phyloP scores from a whole-genome alignment of 768 basidiomycete species.

The Hypholoma sublateritium region DNA sequence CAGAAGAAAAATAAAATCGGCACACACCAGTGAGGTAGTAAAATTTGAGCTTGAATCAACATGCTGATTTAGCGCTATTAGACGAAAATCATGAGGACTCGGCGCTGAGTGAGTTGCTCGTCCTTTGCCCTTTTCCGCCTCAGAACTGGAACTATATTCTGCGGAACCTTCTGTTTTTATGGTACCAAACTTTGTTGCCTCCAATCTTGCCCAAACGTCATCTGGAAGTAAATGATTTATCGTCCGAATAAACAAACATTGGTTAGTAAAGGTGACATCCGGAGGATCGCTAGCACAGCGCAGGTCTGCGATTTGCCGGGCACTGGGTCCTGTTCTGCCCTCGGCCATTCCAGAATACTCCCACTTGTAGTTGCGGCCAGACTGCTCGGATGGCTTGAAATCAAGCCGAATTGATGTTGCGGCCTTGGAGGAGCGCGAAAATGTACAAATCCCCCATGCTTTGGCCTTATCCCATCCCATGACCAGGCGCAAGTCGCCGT shows the following conservation, averaged over 20 bases:
- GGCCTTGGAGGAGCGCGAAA: neutral
- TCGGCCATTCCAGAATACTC: constrained; percentile 15
- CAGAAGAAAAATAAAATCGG: too few species aligned
- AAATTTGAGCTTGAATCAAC: too few species aligned
- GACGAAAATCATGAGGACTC: too few species aligned
- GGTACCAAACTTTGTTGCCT: neutral
- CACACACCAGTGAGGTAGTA: too few species aligned
- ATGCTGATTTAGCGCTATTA: too few species aligned
- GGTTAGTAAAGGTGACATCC: constrained; percentile 4
- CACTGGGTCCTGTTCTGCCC: constrained; percentile 8
- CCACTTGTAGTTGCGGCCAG: constrained; percentile 6
- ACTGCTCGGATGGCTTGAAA: neutral
- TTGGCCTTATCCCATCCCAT: constrained; percentile 16
- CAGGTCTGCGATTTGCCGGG: constrained; percentile 1
- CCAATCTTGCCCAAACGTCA: constrained; percentile 1
- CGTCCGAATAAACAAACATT: constrained; percentile 16
- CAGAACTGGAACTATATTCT: too few species aligned
- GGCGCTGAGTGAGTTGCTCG: too few species aligned
- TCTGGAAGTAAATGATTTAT: constrained; percentile 7
- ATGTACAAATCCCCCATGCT: constrained; percentile 14
- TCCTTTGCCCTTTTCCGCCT: too few species aligned
- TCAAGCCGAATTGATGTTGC: neutral
- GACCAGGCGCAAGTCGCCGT: constrained; percentile 19
- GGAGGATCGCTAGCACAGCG: neutral
- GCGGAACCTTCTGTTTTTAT: too few species aligned